phyloP scores from a whole-genome alignment of 2,329 filamentous ascomycete genomes.

The Fusarium sulawesiense region DNA sequence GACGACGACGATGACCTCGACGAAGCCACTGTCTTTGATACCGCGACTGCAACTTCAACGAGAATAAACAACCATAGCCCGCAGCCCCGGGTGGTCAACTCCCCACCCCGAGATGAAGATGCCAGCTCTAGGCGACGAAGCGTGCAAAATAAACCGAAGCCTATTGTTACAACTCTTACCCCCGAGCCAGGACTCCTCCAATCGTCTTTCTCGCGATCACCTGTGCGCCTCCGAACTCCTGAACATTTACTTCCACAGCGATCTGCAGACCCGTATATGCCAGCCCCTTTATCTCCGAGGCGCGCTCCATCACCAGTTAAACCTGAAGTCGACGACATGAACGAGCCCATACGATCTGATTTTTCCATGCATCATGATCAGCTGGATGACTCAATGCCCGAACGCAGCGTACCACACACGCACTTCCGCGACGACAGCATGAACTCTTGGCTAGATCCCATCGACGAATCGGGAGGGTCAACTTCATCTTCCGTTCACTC shows the following conservation, averaged over 20 bases:
- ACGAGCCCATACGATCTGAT: conserved; percentile 51
- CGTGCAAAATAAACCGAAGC: conserved; percentile 41
- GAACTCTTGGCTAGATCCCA: conserved; percentile 93
- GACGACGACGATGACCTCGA: conserved; percentile 58
- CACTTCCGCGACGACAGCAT: conserved; percentile 73
- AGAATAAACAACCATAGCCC: conserved; percentile 54
- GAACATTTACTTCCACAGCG: conserved; percentile 58
- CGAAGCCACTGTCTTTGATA: conserved; percentile 62
- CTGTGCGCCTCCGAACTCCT: conserved; percentile 47
- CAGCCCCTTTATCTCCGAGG: conserved; percentile 76
- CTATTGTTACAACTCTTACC: conserved; percentile 42
- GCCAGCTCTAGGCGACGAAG: conserved; percentile 40
- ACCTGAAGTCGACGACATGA: conserved; percentile 38
- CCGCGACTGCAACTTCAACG: conserved; percentile 63
- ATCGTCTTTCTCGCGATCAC: conserved; percentile 66
- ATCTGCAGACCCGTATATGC: conserved; percentile 71
- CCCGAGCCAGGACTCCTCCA: conserved; percentile 55
- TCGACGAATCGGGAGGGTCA: conserved; percentile 88
- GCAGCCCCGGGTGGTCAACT: conserved; percentile 39
- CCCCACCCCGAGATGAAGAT: conserved; percentile 40
- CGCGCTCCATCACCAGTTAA: conserved; percentile 61
- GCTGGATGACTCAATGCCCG: conserved; percentile 10
- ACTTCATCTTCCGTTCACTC: conserved; percentile 84
- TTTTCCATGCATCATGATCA: conserved; percentile 46
- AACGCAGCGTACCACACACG: conserved; percentile 40